Evolutionary conservation across 495 filamentous ascomycete species (phyloP).

Genomic region (Lophiotrema nucula): DNA sequence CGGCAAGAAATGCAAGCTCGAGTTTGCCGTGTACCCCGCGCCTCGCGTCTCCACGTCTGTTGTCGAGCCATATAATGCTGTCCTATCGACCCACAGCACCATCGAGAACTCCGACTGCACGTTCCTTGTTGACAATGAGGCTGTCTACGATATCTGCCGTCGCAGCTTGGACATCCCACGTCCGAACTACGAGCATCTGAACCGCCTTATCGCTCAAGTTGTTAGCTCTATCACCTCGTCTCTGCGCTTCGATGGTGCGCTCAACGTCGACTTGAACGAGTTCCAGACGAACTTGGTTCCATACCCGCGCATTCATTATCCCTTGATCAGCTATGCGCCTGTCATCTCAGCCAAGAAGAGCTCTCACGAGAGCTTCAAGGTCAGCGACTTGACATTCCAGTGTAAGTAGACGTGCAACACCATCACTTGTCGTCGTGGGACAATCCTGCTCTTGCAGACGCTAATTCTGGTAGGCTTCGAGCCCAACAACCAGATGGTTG

Average conservation of each 20-base stretch:
- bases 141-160: constrained; percentile 89
- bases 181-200: constrained; percentile 82
- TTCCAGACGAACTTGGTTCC: constrained; percentile 95
- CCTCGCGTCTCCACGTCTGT: constrained; percentile 83
- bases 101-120: constrained; percentile 93
- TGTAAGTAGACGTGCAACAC: constrained; percentile 56
- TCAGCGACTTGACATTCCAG: constrained; percentile 81
- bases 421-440: not conserved
- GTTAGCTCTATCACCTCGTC: constrained; percentile 90
- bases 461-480: constrained; percentile 60
- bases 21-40: constrained; percentile 87
- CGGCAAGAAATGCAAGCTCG: constrained; percentile 92
- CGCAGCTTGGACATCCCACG: constrained; percentile 86
- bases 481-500: constrained; percentile 95
- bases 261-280: constrained; percentile 90
- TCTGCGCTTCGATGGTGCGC: constrained; percentile 83
- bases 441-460: too few species aligned
- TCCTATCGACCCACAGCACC: constrained; percentile 87
- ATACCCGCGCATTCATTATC: constrained; percentile 89
- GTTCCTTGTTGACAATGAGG: constrained; percentile 91
- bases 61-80: constrained; percentile 91
- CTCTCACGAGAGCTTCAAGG: constrained; percentile 89
- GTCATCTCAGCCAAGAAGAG: constrained; percentile 80
- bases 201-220: constrained; percentile 81
- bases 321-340: constrained; percentile 83